Conservation (phyloP, 805 yeast genomes). For the Helenozyma rhizophorensis region DNA sequence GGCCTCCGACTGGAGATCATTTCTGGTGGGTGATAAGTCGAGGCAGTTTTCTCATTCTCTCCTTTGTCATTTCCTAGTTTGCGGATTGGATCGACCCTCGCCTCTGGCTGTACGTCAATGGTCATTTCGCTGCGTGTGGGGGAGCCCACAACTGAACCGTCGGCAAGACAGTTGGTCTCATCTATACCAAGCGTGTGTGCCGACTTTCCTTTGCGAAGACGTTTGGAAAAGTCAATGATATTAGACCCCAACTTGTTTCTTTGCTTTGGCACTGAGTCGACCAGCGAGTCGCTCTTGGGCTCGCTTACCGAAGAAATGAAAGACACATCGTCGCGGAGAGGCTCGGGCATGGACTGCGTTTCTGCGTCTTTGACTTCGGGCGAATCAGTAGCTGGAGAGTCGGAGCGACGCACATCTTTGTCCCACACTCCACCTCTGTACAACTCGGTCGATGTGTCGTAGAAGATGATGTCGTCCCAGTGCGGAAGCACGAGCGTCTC, state of each 20-base stretch:
- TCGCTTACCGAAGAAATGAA: no score
- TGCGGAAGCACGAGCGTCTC: constrained; percentile 80
- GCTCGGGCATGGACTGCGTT: neutral
- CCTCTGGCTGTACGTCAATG: no score
- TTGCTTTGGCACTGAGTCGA: no score
- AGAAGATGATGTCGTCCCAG: constrained; percentile 84
- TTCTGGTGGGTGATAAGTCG: constrained; percentile 49
- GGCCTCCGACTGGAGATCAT: constrained; percentile 61
- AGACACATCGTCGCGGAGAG: no score
- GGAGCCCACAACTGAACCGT: constrained; percentile 21
- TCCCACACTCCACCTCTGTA: constrained; percentile 97
- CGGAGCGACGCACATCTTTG: constrained; percentile 14
- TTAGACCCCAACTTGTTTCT: constrained; percentile 7
- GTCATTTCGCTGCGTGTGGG: no score
- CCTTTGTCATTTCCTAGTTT: no score
- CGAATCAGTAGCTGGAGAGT: neutral
- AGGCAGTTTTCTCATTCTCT: no score
- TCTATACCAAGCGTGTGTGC: constrained; percentile 20
- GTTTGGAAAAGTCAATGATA: constrained; percentile 11
- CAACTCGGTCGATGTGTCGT: constrained; percentile 58
- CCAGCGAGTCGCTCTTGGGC: no score
- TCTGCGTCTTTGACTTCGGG: neutral
- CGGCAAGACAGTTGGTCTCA: constrained; percentile 23
- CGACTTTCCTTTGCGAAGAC: constrained; percentile 19
- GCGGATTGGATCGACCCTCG: no score